Conservation (phyloP, 1,284 basidiomycete species). For the Vanrija humicola region DNA sequence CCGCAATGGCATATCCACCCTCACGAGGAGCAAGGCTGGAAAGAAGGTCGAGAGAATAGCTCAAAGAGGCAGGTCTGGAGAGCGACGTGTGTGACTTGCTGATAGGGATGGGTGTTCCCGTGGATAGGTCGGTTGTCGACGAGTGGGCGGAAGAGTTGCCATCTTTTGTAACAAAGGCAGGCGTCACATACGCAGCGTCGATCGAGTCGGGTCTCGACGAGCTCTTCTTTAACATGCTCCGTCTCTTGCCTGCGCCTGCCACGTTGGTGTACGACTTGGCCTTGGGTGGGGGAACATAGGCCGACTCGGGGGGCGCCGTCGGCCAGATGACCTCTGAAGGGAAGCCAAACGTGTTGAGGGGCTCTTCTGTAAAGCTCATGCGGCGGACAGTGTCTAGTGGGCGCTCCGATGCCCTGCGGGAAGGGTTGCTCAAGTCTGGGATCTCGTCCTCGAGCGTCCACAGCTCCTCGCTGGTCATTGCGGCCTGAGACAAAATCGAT, state of each 20-base stretch:
- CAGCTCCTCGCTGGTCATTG: slow-evolving; percentile 40
- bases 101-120: slow-evolving; percentile 16
- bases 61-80: slow-evolving; percentile 26
- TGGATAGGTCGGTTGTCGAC: slow-evolving; percentile 36
- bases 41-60: slow-evolving; percentile 41
- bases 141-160: slow-evolving; percentile 38
- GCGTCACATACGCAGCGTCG: slow-evolving; percentile 5
- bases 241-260: slow-evolving; percentile 15
- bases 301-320: slow-evolving; percentile 22
- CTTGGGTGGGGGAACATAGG: slow-evolving; percentile 19
- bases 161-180: slow-evolving; percentile 7
- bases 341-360: slow-evolving; percentile 6
- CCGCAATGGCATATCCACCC: slow-evolving; percentile 49
- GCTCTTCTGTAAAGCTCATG: slow-evolving; percentile 16
- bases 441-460: slow-evolving; percentile 36
- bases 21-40: slow-evolving; percentile 43
- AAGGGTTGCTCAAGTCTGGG: slow-evolving; percentile 47
- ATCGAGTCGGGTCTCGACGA: slow-evolving; percentile 15
- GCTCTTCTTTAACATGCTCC: slow-evolving; percentile 14
- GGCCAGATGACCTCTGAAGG: slow-evolving; percentile 29
- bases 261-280: slow-evolving; percentile 39
- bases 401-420: slow-evolving; percentile 34
- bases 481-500: slow-evolving; percentile 27
- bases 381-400: slow-evolving; percentile 45
- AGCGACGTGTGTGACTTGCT: slow-evolving; percentile 34